Percentiles rank a stretch among this genome's conserved stretches.
phyloP scores from a whole-genome alignment of 768 basidiomycete species.

The Tricholoma matsutake region DNA sequence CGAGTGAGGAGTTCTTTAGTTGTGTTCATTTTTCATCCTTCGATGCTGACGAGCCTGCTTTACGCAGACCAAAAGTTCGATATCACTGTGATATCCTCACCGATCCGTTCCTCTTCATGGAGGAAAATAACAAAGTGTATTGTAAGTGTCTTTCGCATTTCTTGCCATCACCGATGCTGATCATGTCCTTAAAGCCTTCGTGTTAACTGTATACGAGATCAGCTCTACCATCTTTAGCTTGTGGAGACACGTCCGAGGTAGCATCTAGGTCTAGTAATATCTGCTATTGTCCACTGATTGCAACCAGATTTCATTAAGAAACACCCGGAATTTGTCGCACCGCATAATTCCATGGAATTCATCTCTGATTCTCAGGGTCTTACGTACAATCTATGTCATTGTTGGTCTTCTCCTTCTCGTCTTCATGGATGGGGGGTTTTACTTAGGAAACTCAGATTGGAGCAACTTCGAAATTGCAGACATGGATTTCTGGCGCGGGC shows the following conservation, averaged over 20 bases:
- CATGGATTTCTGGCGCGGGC: slow-evolving; percentile 61
- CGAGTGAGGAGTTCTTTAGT: slow-evolving; percentile 29
- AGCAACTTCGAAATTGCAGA: slow-evolving; percentile 73
- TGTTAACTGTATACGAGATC: slow-evolving; percentile 74
- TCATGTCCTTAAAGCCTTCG: slow-evolving; percentile 48
- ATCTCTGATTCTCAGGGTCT: slow-evolving; percentile 4
- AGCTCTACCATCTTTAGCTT: slow-evolving; percentile 75
- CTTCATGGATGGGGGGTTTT: background rate
- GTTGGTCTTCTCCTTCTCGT: slow-evolving; percentile 34
- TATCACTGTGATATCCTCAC: slow-evolving; percentile 69
- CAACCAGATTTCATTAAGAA: slow-evolving; percentile 54
- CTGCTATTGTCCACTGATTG: background rate
- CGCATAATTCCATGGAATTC: slow-evolving; percentile 53
- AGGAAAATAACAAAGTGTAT: slow-evolving; percentile 68
- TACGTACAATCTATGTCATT: slow-evolving; percentile 60
- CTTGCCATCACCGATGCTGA: background rate
- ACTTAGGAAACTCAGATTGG: slow-evolving; percentile 40
- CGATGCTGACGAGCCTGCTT: background rate
- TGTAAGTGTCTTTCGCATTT: slow-evolving; percentile 31
- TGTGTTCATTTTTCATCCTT: background rate
- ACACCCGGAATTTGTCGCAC: slow-evolving; percentile 53
- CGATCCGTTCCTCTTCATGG: slow-evolving; percentile 76
- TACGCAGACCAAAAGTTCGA: slow-evolving; percentile 63
- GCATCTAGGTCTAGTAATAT: slow-evolving; percentile 1
- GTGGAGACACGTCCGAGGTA: slow-evolving; percentile 70